These are phyloP conservation scores for Carex kokanica DNA, from an alignment of 176 grass and related monocot genomes.

Conservation along the genomic window DNA sequence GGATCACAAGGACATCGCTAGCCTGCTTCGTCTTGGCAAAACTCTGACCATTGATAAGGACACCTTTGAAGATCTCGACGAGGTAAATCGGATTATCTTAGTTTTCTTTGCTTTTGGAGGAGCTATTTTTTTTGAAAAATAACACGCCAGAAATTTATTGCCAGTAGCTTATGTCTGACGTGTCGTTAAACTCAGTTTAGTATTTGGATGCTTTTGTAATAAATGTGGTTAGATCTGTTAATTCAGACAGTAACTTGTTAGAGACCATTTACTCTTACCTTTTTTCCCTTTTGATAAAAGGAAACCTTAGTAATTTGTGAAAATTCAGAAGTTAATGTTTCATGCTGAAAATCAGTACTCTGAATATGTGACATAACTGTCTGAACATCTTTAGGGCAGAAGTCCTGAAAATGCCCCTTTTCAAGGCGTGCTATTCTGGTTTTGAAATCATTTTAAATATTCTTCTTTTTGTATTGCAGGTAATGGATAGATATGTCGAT, in stretches of 20 bases:
- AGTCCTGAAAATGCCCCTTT: not conserved
- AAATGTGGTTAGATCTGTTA: not conserved
- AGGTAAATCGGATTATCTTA: constrained; percentile 49
- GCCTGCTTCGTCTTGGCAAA: constrained; percentile 91
- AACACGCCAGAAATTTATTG: not conserved
- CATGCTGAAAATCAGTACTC: not conserved
- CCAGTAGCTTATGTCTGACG: not conserved
- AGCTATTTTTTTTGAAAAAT: not conserved
- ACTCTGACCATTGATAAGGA: constrained; percentile 78
- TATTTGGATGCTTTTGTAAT: not conserved
- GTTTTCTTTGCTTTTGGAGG: not conserved
- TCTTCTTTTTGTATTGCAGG: constrained; percentile 36
- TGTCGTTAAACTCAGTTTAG: not conserved
- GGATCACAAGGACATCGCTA: constrained; percentile 94
- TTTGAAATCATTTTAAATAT: not conserved
- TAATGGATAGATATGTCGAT: constrained; percentile 95
- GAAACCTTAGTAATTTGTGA: not conserved
- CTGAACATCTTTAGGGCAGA: not conserved
- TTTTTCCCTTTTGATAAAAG: not conserved
- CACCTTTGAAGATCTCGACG: constrained; percentile 98
- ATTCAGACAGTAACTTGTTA: not conserved
- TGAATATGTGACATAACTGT: not conserved
- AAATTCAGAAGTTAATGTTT: not conserved
- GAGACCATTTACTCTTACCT: not conserved
- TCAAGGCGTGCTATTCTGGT: not conserved